Base-by-base conservation (phyloP, 2,329 filamentous ascomycete genomes). In the Venturia oleaginea region DNA sequence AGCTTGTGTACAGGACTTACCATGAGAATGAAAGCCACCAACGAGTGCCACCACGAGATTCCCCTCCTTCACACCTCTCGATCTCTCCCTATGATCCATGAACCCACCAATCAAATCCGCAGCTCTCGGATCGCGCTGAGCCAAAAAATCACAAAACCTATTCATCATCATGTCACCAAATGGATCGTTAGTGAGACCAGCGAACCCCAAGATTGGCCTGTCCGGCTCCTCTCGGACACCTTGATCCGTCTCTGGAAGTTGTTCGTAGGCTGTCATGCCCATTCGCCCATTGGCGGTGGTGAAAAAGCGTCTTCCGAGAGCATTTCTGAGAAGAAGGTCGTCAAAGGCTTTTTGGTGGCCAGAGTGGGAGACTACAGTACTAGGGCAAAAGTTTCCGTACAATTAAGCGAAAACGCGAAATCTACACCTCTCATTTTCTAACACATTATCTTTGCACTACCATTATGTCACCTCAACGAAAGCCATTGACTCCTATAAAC, bases 11-110 rank as follows among this genome's bases (percentile, higher is more conserved):
- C 13, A 24, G 3, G 8, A 51, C 22, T 24, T 51, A 51, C 46
- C 59, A 46, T 61, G 46, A 42, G 59, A 37, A 61, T 61, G 37
- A n/a, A 61, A 61, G 17, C 59, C 37, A 30, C 59, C 59, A 43
- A 46, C 59, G 34, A 40, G n/a, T 40, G 37, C 59, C n/a, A 43
- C 59, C 24, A 61, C 22, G 13, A 61, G 17, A 46, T 61, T 37
- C 17, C 59, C 59, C n/a, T 30, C 37, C 59, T 43, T 61, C 40
- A 43, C 37, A 5, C 59, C 59, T 19, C 59, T 61, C 15, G 59
- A 34, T 24, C 22, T 40, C 37, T 61, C 59, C 27, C 38, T 61
- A 8, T 46, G 34, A 10, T 46, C 19, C 59, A 46, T 40, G 5
- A 43, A 19, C 7, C 27, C 37, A 43, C 27, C 59, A n/a, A 61